Evolutionary conservation across 306 rosid species (phyloP), one percentile per base, ranked within the genome.

Genomic region (Prunus fruticosa): DNA sequence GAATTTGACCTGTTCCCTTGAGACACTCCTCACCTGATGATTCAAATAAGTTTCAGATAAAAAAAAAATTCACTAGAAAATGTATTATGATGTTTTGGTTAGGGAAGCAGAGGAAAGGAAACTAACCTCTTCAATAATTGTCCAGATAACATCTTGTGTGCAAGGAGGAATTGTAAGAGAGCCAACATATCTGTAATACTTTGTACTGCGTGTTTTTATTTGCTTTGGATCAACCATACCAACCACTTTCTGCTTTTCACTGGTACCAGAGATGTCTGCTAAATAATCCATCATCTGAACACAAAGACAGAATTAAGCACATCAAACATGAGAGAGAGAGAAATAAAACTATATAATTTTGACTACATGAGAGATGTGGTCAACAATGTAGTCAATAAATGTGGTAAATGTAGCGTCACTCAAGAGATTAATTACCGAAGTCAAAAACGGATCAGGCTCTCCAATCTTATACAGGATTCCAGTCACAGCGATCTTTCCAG

Each of bases 111-210:
- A 23, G 8, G 32, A 25, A 57, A 70, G 2, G 7, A 15, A 50
- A 61, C 53, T 14, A 15, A 64, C 90, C 87, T 81, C 30, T 68
- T 43, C 34, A 23, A 79, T 41, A 0, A 93, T 69, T 46, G 89
- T 88, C 98, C 97, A 93, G 57, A 79, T 13, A 49, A 91, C 83
- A 85, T 88, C 80, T 77, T 84, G 80, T 46, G 85, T 60, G 74
- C 98, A 91, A 19, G 93, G 91, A n/a, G 98, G 98, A 66, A 38
- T 18, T 4, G 98, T 93, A 1, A 93, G 82, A 2, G 98, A 93
- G 22, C 98, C 98, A 47, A 87, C 52, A 49, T 89, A 93, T 75
- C 89, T 83, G 78, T 91, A 93, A 76, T 89, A 87, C 7, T 70
- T 64, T 20, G 16, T 61, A 66, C 74, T 78, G 13, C 20, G 32